Base-by-base conservation (phyloP, 2,329 filamentous ascomycete genomes). In the Phaeosphaeriaceae sp. region DNA sequence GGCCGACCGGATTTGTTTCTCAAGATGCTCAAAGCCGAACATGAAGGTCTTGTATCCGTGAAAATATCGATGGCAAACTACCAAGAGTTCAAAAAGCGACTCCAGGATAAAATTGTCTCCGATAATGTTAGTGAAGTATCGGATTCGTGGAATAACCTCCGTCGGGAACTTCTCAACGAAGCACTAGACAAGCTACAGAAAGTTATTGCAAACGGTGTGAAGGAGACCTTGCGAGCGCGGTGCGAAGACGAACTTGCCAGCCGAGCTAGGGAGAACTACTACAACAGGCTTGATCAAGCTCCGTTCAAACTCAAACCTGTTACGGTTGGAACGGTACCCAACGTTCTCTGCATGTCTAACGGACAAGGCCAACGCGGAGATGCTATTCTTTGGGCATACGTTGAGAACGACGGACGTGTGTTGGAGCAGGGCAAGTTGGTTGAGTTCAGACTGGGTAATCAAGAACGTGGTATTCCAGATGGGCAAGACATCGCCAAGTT, bases 21-120 rank as follows among this genome's bases (percentile, higher is more conserved):
- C 47, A 93, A 95, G 76, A 99, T 99, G 94, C 86, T 97, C 73
- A 95, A 92, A 71, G 94, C 94, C 1, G 94, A 99, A 72, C 89
- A 94, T 64, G 94, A 99, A 71, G 92, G 93, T 2, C 79, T 99
- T 1, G 83, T 99, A 12, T 90, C 96, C 50, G 90, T 99, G 46
- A 87, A 85, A 60, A 84, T 97, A 15, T 83, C 83, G 12, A 83
- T 97, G 71, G 85, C 90, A 62, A 86, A 88, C 46, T 87, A 89
- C 61, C 84, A 87, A 6, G 83, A 87, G 28, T 92, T 96, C 77
- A 86, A 86, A 49, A 83, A 85, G 42, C 85, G 88, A 44, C 82
- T 99, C 4, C 88, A 91, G 67, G 81, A 84, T 39, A 88, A 94
- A 63, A 96, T 99, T 55, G 87, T 90, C 55, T 97, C 92, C 0